phyloP scores from a whole-genome alignment of 495 filamentous ascomycete species.

The Podospora tetraspora region DNA sequence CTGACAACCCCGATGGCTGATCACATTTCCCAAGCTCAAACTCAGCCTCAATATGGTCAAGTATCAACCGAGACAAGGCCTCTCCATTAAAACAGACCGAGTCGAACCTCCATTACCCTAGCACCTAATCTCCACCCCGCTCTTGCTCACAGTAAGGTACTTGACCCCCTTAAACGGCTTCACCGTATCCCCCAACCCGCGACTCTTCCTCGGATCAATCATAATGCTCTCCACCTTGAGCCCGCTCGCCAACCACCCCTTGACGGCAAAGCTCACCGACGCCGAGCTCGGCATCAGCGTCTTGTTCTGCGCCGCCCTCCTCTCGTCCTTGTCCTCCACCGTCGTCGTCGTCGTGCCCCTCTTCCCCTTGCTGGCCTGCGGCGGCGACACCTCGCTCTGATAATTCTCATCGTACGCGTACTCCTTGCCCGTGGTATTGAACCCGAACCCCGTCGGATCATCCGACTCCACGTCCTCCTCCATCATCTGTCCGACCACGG shows the following conservation, averaged over 20 bases:
- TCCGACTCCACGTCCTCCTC: slow-evolving; percentile 54
- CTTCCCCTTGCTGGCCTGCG: slow-evolving; percentile 29
- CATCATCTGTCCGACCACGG: slow-evolving; percentile 62
- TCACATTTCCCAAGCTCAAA: no score
- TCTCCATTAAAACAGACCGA: no score
- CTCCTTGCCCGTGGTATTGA: slow-evolving; percentile 39
- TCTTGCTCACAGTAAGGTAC: slow-evolving; percentile 84
- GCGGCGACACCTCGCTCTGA: slow-evolving; percentile 31
- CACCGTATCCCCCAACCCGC: slow-evolving; percentile 78
- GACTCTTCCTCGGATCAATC: slow-evolving; percentile 78
- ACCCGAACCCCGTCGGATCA: slow-evolving; percentile 47
- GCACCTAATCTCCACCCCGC: slow-evolving; percentile 76
- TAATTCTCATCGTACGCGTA: slow-evolving; percentile 59
- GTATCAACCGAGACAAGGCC: neutral
- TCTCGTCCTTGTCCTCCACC: slow-evolving; percentile 40
- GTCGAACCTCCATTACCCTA: slow-evolving; percentile 21
- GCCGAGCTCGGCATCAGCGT: slow-evolving; percentile 88
- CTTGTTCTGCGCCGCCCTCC: slow-evolving; percentile 62
- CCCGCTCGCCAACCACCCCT: slow-evolving; percentile 92
- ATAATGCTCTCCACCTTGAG: slow-evolving; percentile 86
- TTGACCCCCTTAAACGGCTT: slow-evolving; percentile 98
- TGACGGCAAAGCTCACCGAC: slow-evolving; percentile 81
- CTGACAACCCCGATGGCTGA: no score
- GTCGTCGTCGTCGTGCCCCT: slow-evolving; percentile 36
- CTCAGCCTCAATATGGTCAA: neutral